Evolutionary conservation across 2,329 filamentous ascomycete genomes (phyloP).

Genomic region (Onygena corvina): DNA sequence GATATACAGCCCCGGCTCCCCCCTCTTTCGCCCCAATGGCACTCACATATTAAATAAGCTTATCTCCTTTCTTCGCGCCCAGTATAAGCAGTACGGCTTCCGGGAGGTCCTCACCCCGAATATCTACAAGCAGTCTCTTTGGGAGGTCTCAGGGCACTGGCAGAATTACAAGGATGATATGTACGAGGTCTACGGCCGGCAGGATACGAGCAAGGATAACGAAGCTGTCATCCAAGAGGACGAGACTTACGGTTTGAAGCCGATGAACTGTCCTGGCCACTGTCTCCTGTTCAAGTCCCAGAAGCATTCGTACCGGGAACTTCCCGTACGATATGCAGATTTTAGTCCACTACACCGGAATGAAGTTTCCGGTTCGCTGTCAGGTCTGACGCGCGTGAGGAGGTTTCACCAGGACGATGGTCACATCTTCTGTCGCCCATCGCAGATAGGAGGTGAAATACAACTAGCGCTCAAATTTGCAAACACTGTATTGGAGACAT

Average conservation of each 20-base stretch:
- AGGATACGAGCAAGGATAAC: slow-evolving; percentile 31
- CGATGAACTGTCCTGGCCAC: slow-evolving; percentile 88
- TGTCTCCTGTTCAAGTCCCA: slow-evolving; percentile 70
- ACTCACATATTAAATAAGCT: slow-evolving; percentile 74
- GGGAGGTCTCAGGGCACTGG: slow-evolving; percentile 76
- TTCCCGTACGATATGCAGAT: slow-evolving; percentile 75
- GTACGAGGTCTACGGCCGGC: slow-evolving; percentile 59
- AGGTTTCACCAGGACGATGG: slow-evolving; percentile 86
- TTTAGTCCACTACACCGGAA: slow-evolving; percentile 81
- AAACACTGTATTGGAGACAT: slow-evolving; percentile 55
- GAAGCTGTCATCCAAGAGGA: slow-evolving; percentile 42
- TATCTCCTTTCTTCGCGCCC: slow-evolving; percentile 65
- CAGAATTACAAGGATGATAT: slow-evolving; percentile 87
- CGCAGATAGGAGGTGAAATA: slow-evolving; percentile 65
- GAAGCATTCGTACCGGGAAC: slow-evolving; percentile 61
- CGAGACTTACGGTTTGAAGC: slow-evolving; percentile 71
- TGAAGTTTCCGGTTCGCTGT: slow-evolving; percentile 69
- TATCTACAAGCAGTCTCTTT: slow-evolving; percentile 79
- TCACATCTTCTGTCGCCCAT: slow-evolving; percentile 75
- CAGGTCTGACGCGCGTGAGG: slow-evolving; percentile 69
- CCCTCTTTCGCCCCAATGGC: slow-evolving; percentile 72
- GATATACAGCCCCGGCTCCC: slow-evolving; percentile 69
- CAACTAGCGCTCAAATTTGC: slow-evolving; percentile 62
- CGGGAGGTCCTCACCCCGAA: slow-evolving; percentile 80
- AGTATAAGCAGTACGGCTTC: slow-evolving; percentile 76